A percentile compares a stretch with the other conserved stretches of the same genome.
Evolutionary conservation across 768 basidiomycete species (phyloP).

Genomic region (Lactarius psammicola): DNA sequence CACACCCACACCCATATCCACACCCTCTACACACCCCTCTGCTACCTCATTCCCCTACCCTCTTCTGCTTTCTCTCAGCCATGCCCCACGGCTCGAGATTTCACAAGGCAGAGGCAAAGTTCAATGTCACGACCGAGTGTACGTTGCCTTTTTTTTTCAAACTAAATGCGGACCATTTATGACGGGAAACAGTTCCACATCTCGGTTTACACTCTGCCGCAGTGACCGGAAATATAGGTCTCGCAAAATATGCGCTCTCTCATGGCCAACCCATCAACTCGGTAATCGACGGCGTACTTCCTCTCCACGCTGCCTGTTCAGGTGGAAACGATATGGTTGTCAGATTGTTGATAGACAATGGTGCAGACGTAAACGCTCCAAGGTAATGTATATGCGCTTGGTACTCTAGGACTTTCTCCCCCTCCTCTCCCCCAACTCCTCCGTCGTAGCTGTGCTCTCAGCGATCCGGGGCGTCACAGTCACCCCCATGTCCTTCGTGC

Average conservation of each 20-base stretch:
- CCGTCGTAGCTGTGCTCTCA: neutral
- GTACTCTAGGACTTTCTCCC: neutral
- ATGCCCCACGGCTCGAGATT: conserved; percentile 42
- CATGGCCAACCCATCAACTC: conserved; percentile 97
- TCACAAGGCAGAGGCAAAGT: conserved; percentile 47
- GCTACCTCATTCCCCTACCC: neutral
- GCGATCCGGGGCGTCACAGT: neutral
- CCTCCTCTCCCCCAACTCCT: neutral
- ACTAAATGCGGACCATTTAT: neutral
- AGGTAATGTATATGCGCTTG: conserved; percentile 50
- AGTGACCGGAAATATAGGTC: conserved; percentile 83
- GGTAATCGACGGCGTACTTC: conserved; percentile 93
- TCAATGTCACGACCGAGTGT: conserved; percentile 57
- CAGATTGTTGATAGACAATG: conserved; percentile 81
- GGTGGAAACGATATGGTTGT: conserved; percentile 90
- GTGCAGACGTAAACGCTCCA: conserved; percentile 98
- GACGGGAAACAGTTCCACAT: conserved; percentile 54
- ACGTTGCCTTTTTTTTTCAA: conserved; percentile 28
- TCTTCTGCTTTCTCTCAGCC: neutral
- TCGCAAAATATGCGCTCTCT: conserved; percentile 88
- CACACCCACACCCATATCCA: neutral
- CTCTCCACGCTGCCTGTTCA: conserved; percentile 91
- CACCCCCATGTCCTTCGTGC: neutral
- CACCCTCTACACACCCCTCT: neutral
- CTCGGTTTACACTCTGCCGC: conserved; percentile 77